These are phyloP conservation scores for Misopates orontium DNA, from an alignment of 257 asterid genomes.

Conservation along the genomic window DNA sequence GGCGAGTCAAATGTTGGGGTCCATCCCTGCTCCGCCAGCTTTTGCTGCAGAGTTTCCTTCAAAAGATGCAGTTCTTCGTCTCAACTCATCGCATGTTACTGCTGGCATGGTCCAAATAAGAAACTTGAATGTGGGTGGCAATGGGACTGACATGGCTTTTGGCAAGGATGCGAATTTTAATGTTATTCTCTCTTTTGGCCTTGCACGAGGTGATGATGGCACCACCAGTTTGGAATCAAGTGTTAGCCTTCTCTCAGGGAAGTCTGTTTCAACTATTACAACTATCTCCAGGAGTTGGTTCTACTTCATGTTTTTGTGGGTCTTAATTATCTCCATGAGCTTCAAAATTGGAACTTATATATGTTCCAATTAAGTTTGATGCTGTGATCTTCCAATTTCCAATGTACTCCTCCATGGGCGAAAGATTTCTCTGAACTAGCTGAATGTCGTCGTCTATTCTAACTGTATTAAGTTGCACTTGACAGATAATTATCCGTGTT, in stretches of 20 bases:
- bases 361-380: conserved; percentile 37
- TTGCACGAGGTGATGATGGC: conserved; percentile 49
- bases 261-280: conserved; percentile 34
- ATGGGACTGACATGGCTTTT: conserved; percentile 33
- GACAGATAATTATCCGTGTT: not conserved
- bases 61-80: conserved; percentile 49
- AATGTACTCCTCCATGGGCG: conserved; percentile 15
- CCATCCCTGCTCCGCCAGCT: conserved; percentile 84
- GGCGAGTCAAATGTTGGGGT: conserved; percentile 80
- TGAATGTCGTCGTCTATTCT: not conserved
- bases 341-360: conserved; percentile 57
- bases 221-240: conserved; percentile 55
- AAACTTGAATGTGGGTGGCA: conserved; percentile 31
- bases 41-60: conserved; percentile 85
- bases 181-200: conserved; percentile 62
- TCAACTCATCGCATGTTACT: conserved; percentile 33
- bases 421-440: conserved; percentile 13
- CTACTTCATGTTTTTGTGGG: conserved; percentile 53
- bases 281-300: conserved; percentile 48
- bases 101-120: conserved; percentile 67
- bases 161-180: conserved; percentile 58
- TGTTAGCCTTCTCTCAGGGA: conserved; percentile 52
- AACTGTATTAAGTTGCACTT: not conserved
- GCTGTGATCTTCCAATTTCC: not conserved
- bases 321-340: conserved; percentile 61